phyloP scores from a whole-genome alignment of 176 grass and related monocot species.

The bread wheat (Triticum aestivum) region DNA sequence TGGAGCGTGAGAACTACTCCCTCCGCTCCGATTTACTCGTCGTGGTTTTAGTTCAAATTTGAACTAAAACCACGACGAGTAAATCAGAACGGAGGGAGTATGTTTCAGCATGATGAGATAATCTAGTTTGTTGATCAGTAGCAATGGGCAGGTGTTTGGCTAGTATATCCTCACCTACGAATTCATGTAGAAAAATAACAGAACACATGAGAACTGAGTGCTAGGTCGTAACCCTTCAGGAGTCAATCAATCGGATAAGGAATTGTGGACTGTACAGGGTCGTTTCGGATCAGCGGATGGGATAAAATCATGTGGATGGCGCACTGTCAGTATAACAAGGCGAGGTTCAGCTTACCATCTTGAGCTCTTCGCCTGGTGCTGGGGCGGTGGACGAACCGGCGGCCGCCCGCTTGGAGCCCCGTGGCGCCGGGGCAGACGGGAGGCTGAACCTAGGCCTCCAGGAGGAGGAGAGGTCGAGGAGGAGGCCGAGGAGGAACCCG shows the following conservation, averaged over 20 bases:
- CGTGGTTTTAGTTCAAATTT: too few relatives aligned
- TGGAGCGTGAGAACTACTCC: too few relatives aligned
- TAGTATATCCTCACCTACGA: background rate
- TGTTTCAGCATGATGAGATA: background rate
- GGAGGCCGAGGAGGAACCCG: slow-evolving; percentile 73
- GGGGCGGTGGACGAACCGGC: slow-evolving; percentile 3
- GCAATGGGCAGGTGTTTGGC: background rate
- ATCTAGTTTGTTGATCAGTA: background rate
- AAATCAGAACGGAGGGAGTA: background rate
- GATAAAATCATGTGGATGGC: too few relatives aligned
- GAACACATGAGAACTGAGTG: too few relatives aligned
- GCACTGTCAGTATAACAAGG: too few relatives aligned
- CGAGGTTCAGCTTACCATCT: slow-evolving; percentile 53
- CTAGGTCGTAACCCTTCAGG: background rate
- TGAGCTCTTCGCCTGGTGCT: slow-evolving; percentile 60
- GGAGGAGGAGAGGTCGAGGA: slow-evolving; percentile 62
- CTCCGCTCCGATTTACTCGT: too few relatives aligned
- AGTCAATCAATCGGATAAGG: background rate
- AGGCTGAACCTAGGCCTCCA: slow-evolving; percentile 27
- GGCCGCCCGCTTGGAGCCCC: slow-evolving; percentile 40
- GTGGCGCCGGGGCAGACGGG: slow-evolving; percentile 24
- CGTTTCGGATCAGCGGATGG: background rate
- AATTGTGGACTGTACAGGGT: background rate
- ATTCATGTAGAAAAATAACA: background rate
- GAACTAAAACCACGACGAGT: too few relatives aligned